Percentiles rank a stretch among this genome's conserved stretches.
These are phyloP conservation scores for Aureobasidium mangrovei DNA, from an alignment of 2,329 filamentous ascomycete species.

Conservation along the genomic window DNA sequence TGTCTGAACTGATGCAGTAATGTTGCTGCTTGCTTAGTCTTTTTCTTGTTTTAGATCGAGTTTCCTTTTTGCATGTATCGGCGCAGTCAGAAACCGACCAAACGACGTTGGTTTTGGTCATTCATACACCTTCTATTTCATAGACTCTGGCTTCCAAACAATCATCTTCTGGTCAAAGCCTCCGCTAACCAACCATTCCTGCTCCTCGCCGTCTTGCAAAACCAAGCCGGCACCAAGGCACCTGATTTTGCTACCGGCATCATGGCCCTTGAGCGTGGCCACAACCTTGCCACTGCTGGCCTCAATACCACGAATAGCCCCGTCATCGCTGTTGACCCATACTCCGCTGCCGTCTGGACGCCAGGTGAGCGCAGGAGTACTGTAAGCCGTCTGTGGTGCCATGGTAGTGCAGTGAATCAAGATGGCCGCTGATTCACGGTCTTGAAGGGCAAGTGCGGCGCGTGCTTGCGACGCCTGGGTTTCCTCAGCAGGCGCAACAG, in stretches of 20 bases:
- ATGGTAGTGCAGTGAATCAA: constrained; percentile 50
- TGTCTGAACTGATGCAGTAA: too few relatives aligned
- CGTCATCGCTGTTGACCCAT: constrained; percentile 59
- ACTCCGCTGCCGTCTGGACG: constrained; percentile 47
- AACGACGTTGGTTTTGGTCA: background rate
- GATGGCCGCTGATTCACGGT: constrained; percentile 53
- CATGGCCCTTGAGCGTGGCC: constrained; percentile 42
- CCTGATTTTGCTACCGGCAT: constrained; percentile 49
- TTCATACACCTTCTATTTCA: background rate
- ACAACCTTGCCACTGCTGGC: constrained; percentile 49
- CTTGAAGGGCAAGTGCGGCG: constrained; percentile 42
- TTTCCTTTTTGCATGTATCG: too few relatives aligned
- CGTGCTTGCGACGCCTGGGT: constrained; percentile 39
- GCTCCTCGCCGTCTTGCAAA: constrained; percentile 19
- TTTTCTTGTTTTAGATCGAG: too few relatives aligned
- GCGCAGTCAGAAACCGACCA: too few relatives aligned
- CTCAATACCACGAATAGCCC: constrained; percentile 52
- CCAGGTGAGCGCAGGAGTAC: constrained; percentile 54
- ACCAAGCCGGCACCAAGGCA: constrained; percentile 49
- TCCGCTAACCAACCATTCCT: constrained; percentile 52
- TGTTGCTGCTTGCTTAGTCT: too few relatives aligned
- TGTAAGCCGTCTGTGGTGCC: constrained; percentile 56
- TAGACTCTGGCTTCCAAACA: constrained; percentile 39
- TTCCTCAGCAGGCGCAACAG: constrained; percentile 21
- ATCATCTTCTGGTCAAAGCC: constrained; percentile 56